Percentiles rank a stretch among this genome's conserved stretches.
phyloP scores from a whole-genome alignment of 2,329 filamentous ascomycete species.

The Aureobasidium sp. region DNA sequence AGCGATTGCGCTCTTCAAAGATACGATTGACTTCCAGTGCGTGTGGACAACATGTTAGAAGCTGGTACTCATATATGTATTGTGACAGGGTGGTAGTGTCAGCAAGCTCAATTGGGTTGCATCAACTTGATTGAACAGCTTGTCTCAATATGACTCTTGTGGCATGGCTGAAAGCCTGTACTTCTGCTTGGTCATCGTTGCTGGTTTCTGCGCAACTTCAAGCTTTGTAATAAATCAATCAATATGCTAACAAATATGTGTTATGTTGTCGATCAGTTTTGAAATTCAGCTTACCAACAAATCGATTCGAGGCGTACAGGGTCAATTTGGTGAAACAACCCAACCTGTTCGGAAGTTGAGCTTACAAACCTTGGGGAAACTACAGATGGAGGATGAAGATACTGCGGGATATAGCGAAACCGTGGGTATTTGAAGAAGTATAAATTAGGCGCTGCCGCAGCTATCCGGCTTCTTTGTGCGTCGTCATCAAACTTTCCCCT shows the following conservation, averaged over 20 bases:
- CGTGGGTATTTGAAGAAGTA: not conserved
- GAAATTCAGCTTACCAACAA: not conserved
- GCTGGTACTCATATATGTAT: not conserved
- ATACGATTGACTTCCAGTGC: not conserved
- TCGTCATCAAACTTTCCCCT: not conserved
- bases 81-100: not conserved
- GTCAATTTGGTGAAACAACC: not conserved
- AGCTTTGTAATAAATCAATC: no score
- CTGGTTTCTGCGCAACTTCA: no score
- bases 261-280: not conserved
- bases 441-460: not conserved
- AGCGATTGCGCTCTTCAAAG: not conserved
- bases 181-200: no score
- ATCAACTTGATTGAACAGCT: no score
- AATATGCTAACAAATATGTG: no score
- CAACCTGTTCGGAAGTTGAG: not conserved
- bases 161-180: no score
- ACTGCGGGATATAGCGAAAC: not conserved
- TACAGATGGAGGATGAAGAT: not conserved
- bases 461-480: not conserved
- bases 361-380: not conserved
- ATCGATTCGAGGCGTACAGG: not conserved
- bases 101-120: no score
- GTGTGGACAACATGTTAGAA: no score
- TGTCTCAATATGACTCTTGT: no score